Base-by-base conservation (phyloP, 352 stramenopile species). In the Phytophthora fragariaefolia region DNA sequence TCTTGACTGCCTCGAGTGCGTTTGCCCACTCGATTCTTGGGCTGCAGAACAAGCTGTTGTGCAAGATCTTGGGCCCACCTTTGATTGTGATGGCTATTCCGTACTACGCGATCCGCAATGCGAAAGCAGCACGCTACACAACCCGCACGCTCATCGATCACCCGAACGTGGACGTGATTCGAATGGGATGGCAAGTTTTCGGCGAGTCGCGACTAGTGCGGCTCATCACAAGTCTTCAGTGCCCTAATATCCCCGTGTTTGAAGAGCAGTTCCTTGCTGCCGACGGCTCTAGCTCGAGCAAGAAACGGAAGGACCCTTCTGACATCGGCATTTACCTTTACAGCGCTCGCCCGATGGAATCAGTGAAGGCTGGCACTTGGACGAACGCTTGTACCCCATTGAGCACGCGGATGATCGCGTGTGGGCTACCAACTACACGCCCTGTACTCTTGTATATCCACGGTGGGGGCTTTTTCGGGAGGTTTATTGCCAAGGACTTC, bases 381-480 rank as follows among this genome's bases (percentile, higher is more conserved):
- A 76, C 76, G 6, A 81, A 79, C 24, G 83, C 84, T 4, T 79
- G 64, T 20, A 77, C 72, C 7, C 66, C 75, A 5, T 54, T 92
- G 43, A 92, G 85, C 1, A 74, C 73, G 0, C 59, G 76, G 32
- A 93, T 96, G 85, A 81, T 92, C 22, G 70, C 72, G 2, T 91
- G 85, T 22, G 88, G 88, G 0, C 74, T 96, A 24, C 88, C 88
- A 0, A 80, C 78, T 2, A 72, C 80, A 8, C 74, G 83, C 0
- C 88, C 86, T 0, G 89, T 96, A 46, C 72, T 97, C 0, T 65
- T 97, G 10, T 97, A 97, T 53, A 88, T 96, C 30, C 90, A 97
- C 43, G 90, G 90, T 20, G 90, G 90, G 10, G 90, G 88, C 2
- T 97, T 95, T 60, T 95, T 97, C 42, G 88, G 85, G 0, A 81